A percentile compares a stretch with the other conserved stretches of the same genome.
Evolutionary conservation across 2,329 filamentous ascomycete genomes (phyloP).

Genomic region (Pyricularia grisea): DNA sequence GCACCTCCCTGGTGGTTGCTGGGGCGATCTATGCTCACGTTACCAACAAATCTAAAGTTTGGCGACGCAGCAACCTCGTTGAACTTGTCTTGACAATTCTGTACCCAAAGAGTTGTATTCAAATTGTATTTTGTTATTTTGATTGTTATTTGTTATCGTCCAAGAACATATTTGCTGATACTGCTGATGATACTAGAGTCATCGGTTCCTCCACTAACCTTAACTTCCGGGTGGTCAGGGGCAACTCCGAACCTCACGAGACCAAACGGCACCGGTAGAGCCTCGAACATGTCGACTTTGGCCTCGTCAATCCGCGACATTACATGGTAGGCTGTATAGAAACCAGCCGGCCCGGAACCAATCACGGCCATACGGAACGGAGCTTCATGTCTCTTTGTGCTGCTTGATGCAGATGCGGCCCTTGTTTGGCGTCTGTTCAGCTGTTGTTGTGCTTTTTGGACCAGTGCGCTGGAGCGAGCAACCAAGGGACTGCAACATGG

Average conservation of each 20-base stretch:
- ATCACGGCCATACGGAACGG: conserved; percentile 77
- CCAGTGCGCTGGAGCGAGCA: not conserved
- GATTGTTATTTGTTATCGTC: not conserved
- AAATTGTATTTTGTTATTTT: not conserved
- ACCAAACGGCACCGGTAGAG: conserved; percentile 84
- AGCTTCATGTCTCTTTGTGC: conserved; percentile 19
- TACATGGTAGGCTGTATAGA: conserved; percentile 84
- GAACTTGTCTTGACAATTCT: conserved; percentile 96
- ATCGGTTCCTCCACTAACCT: conserved; percentile 44
- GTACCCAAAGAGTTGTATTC: not conserved
- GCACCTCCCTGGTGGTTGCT: conserved; percentile 28
- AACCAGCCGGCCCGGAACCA: conserved; percentile 90
- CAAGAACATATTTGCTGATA: not conserved
- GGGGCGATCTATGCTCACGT: conserved; percentile 64
- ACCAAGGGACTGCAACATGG: not conserved
- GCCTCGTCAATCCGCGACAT: conserved; percentile 66
- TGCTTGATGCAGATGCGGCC: not conserved
- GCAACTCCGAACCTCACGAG: conserved; percentile 91
- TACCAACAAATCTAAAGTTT: conserved; percentile 85
- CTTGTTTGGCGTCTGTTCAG: not conserved
- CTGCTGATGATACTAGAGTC: not conserved
- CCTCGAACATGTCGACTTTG: conserved; percentile 91
- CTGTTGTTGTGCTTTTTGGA: not conserved
- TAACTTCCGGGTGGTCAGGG: conserved; percentile 97
- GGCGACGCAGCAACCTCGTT: conserved; percentile 75